Evolutionary conservation across 2,329 filamentous ascomycete genomes (phyloP), one percentile per base, ranked within the genome.

Genomic region (Nothophoma quercina): DNA sequence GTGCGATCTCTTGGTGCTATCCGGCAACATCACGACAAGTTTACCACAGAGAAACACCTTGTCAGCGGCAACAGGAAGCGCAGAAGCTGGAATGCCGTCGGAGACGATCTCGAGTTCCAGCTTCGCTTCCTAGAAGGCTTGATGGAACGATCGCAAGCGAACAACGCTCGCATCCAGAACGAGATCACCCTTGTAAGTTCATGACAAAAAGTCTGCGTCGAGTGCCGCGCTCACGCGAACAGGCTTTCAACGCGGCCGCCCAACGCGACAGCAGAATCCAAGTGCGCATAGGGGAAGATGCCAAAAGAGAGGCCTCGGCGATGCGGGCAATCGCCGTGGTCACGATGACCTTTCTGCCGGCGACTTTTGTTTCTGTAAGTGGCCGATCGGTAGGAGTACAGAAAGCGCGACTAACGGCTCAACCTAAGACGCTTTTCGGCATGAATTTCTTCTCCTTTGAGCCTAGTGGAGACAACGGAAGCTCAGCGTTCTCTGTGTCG

Each of bases 321-420:
- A 66, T 65, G 63, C 61, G 58, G 32, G 53, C 56, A 2, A 65
- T 66, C n/a, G 60, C 62, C 25, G 46, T 61, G 7, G 56, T 66
- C 23, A 63, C 60, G 7, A 60, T 64, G 54, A 50, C 60, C n/a
- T 66, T 64, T 40, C 50, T 64, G 40, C 62, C 63, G 13, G 29
- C 29, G 13, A 32, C 35, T 5, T 39, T 39, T 26, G 35, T 39
- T 12, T 26, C 23, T 12, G 23, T 39, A 8, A 26, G 35, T 39
- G 4, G 4, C 21, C 21, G n/a, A 4, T 32, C 7, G 13, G 13
- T 30, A 4, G 3, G 7, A n/a, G 13, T 26, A 30, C 13, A 30
- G 13, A n/a, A n/a, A 30, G 13, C 10, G 25, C 10, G 25, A 10
- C 25, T 26, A 26, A 26, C 25, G 25, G 6, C 6, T 7, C 25